Conservation (phyloP, 306 rosid genomes). For the Malus sieversii region DNA sequence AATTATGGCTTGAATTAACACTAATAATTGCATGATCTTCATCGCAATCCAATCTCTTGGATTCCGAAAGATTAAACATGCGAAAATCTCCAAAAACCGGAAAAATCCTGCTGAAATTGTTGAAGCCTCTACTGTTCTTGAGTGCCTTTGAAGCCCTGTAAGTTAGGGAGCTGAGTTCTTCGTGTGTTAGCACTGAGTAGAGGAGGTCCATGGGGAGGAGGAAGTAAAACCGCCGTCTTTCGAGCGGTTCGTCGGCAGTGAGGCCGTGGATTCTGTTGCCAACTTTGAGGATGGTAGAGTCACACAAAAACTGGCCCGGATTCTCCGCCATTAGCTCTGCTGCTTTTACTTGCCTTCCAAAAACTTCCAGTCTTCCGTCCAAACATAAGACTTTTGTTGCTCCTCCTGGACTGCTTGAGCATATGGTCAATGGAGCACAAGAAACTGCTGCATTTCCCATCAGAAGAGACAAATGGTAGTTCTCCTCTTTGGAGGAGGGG, state of each 20-base stretch:
- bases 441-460: conserved; percentile 77
- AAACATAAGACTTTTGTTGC: conserved; percentile 36
- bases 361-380: conserved; percentile 54
- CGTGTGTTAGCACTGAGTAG: conserved; percentile 72
- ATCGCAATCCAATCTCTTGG: conserved; percentile 20
- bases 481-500: not conserved
- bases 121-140: conserved; percentile 38
- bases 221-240: conserved; percentile 47
- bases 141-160: conserved; percentile 53
- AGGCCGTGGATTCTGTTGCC: conserved; percentile 79
- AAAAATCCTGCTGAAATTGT: conserved; percentile 58
- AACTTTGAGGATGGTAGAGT: conserved; percentile 55
- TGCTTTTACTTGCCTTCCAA: conserved; percentile 50
- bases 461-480: not conserved
- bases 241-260: conserved; percentile 52
- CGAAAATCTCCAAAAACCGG: conserved; percentile 58
- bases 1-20: not conserved
- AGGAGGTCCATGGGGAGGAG: conserved; percentile 85
- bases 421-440: conserved; percentile 43
- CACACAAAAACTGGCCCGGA: conserved; percentile 66
- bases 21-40: not conserved
- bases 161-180: conserved; percentile 61
- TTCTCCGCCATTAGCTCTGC: conserved; percentile 62
- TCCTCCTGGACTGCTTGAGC: conserved; percentile 20
- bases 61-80: conserved; percentile 41